Base-by-base conservation (phyloP, 441 rosid species). In the Populus trichocarpa region DNA sequence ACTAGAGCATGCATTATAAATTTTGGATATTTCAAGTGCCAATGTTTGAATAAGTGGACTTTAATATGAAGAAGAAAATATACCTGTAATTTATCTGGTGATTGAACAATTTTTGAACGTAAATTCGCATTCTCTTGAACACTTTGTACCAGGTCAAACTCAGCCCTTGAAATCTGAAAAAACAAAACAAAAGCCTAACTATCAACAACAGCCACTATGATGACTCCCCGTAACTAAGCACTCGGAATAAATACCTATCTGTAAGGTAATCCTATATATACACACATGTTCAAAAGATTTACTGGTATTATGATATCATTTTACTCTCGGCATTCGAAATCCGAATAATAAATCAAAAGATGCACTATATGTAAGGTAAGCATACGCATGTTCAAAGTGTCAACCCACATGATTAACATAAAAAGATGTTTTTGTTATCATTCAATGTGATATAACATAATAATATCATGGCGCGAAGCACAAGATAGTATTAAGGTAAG, bases 41-140 rank as follows among this genome's bases (percentile, higher is more conserved):
- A 46, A 1, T 13, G 57, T 46, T 40, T 40, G 46, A 40, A 40
- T 40, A 40, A 67, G 32, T 46, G 36, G n/a, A 36, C 50, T 22
- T 35, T 32, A 70, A 61, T 20, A 13, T 36, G 63, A 33, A 33
- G 30, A 73, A 59, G 32, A 33, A 77, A 75, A 65, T 35, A 23
- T 64, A 94, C 99, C 99, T 92, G 97, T 82, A 94, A 82, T 80
- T 96, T 96, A 78, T 92, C 97, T 22, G 99, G 98, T 26, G 99
- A 96, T 64, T 96, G 98, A 82, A 94, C 98, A 77, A 96, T 88
- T 86, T 85, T 89, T 61, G 97, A 88, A 16, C 94, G 90, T 33
- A 92, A 86, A 75, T 86, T 88, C 71, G 93, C 96, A 84, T 94
- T 96, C 77, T 91, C 96, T 86, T 90, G 97, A 46, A 87, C 96